Evolutionary conservation across 345 rosid species (phyloP), one percentile per base, ranked within the genome.

Genomic region (Nephelium lappaceum): DNA sequence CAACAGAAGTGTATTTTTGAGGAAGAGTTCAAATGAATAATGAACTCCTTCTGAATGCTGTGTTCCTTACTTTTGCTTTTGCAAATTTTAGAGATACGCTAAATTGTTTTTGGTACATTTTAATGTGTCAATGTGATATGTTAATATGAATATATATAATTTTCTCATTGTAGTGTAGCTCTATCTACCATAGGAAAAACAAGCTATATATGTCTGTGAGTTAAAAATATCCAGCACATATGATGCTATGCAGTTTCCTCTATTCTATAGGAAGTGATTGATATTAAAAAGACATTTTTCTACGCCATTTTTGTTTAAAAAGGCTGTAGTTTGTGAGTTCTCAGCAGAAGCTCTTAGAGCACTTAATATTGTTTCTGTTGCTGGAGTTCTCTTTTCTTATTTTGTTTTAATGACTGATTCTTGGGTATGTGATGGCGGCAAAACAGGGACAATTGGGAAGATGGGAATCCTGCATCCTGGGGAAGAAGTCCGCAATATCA

Each of bases 391-490:
- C 3, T 31, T 31, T 31, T 31, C 2, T 1, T 24, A 61, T n/a
- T n/a, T 31, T 65, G 1, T 21, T 53, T 38, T 58, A 18, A 4
- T 72, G 5, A 51, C 65, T 57, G 74, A 21, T 55, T 42, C 7
- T 65, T 68, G 77, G 61, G 41, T 10, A 64, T 70, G 39, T 76
- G 43, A 19, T 60, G 39, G 49, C 0, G 55, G 72, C 21, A 79
- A 80, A 79, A 62, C 69, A 95, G 97, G 91, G 97, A 93, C 81
- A 92, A 90, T 71, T 92, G 98, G 94, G 99, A 95, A 86, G 99
- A 92, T 24, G 96, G 91, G 41, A 95, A 95, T 79, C 99, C 97
- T 24, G 98, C 71, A 25, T 88, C 98, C 43, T 95, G 98, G 98
- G 97, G 94, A 79, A 84, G 90, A 19, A 91, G 95, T 86, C 95